These are phyloP conservation scores for Aspergillus piperis DNA, from an alignment of 2,329 filamentous ascomycete genomes.

Conservation along the genomic window DNA sequence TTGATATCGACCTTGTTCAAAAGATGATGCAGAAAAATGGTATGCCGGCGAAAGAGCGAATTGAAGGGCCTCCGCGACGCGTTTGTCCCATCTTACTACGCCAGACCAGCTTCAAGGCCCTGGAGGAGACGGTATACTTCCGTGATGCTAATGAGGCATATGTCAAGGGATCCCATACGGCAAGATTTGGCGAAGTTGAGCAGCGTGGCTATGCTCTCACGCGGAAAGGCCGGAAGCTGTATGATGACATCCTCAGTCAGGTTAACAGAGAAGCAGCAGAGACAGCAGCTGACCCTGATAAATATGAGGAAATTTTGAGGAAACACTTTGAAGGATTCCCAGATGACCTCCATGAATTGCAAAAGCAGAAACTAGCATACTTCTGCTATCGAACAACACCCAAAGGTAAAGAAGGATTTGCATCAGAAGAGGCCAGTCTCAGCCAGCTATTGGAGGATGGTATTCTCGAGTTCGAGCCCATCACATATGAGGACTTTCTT, in stretches of 20 bases:
- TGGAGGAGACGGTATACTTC: slow-evolving; percentile 53
- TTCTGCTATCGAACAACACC: slow-evolving; percentile 37
- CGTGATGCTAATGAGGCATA: slow-evolving; percentile 17
- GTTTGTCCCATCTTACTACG: slow-evolving; percentile 51
- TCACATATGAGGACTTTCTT: slow-evolving; percentile 59
- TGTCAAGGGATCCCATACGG: slow-evolving; percentile 47
- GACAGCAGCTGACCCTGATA: not conserved
- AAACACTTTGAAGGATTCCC: slow-evolving; percentile 43
- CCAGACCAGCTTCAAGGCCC: slow-evolving; percentile 57
- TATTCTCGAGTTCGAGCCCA: slow-evolving; percentile 42
- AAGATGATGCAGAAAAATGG: slow-evolving; percentile 44
- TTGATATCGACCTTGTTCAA: slow-evolving; percentile 53
- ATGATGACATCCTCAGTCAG: slow-evolving; percentile 46
- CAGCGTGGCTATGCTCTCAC: slow-evolving; percentile 56
- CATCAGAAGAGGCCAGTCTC: slow-evolving; percentile 15
- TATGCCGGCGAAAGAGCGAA: slow-evolving; percentile 51
- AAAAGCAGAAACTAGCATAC: slow-evolving; percentile 42
- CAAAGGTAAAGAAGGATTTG: slow-evolving; percentile 2
- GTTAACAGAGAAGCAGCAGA: slow-evolving; percentile 22
- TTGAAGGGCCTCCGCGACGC: slow-evolving; percentile 54
- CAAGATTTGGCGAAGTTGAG: slow-evolving; percentile 57
- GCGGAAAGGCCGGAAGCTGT: slow-evolving; percentile 46
- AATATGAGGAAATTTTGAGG: slow-evolving; percentile 25
- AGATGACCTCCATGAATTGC: slow-evolving; percentile 45
- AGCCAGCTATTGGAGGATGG: slow-evolving; percentile 37